phyloP scores from a whole-genome alignment of 805 yeast species.

The Barnettozyma populi region DNA sequence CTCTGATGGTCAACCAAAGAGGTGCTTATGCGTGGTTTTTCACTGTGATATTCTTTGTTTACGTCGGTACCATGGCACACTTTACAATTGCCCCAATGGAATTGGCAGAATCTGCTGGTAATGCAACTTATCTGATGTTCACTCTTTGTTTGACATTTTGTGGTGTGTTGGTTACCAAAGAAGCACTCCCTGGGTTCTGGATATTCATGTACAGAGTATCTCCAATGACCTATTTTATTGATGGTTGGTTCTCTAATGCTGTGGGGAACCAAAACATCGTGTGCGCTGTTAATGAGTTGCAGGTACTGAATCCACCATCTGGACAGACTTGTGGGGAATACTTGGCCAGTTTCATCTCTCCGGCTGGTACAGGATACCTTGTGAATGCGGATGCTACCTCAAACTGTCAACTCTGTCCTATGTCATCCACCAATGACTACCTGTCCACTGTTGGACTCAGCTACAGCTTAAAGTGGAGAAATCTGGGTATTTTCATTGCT shows the following conservation, averaged over 20 bases:
- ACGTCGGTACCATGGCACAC: constrained; percentile 51
- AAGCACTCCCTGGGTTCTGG: constrained; percentile 64
- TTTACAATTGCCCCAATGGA: constrained; percentile 53
- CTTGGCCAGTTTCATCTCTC: constrained; percentile 31
- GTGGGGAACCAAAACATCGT: constrained; percentile 41
- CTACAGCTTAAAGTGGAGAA: constrained; percentile 55
- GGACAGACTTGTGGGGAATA: constrained; percentile 55
- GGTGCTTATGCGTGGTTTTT: constrained; percentile 40
- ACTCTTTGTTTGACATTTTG: constrained; percentile 63
- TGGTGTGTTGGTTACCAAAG: constrained; percentile 62
- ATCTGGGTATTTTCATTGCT: constrained; percentile 50
- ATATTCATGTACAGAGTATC: constrained; percentile 67
- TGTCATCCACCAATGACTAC: constrained; percentile 50
- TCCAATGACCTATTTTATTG: constrained; percentile 61
- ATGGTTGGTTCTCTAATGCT: constrained; percentile 48
- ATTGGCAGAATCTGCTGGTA: constrained; percentile 56
- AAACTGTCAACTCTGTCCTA: constrained; percentile 57
- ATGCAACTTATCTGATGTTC: constrained; percentile 48
- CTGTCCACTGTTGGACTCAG: constrained; percentile 37
- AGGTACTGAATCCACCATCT: constrained; percentile 43
- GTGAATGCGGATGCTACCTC: constrained; percentile 31
- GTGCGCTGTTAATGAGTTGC: constrained; percentile 45
- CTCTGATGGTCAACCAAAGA: constrained; percentile 42
- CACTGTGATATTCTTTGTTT: constrained; percentile 50
- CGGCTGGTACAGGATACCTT: constrained; percentile 24